Evolutionary conservation across 306 rosid species (phyloP), one percentile per base, ranked within the genome.

Genomic region (Mimosa bimucronata): DNA sequence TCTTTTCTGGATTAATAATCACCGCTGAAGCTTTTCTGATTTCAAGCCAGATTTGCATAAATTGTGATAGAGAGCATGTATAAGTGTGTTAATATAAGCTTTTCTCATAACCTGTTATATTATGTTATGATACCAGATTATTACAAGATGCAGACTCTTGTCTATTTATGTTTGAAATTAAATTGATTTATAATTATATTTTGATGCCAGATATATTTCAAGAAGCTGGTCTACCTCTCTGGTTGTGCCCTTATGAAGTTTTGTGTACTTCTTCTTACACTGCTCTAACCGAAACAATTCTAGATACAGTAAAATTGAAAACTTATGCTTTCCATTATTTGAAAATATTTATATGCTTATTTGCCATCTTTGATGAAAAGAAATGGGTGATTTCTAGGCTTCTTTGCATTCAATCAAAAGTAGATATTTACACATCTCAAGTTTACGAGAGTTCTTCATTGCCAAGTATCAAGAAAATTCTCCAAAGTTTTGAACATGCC

Each of bases 141-240:
- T n/a, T n/a, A n/a, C n/a, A n/a, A n/a, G 79, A 60, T 66, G 45
- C 74, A 31, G 53, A 62, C 81, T 66, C 40, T 73, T 81, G 61
- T 70, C 71, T 73, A 21, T 21, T 84, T 50, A n/a, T 81, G 66
- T 83, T 83, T 78, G 48, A 74, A 30, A 50, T 76, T 58, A 71
- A 67, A n/a, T 11, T 79, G 61, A 82, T 80, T 46, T 79, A 80
- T 85, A 75, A 78, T 83, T 87, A 74, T 80, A 75, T 87, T 83
- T 77, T 85, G 81, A 76, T 85, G 87, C 85, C 87, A 96, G 99
- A 93, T 85, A 96, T 96, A 83, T 96, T 96, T 81, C 99, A 96
- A 96, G 99, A 96, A 89, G 99, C 99, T 86, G 99, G 99, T 80
- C 97, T 96, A 73, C 98, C 99, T 48, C 97, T 96, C 79, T 96